Evolutionary conservation across 2,329 filamentous ascomycete genomes (phyloP), one percentile per base, ranked within the genome.

Genomic region (Cladosporium oxysporum): DNA sequence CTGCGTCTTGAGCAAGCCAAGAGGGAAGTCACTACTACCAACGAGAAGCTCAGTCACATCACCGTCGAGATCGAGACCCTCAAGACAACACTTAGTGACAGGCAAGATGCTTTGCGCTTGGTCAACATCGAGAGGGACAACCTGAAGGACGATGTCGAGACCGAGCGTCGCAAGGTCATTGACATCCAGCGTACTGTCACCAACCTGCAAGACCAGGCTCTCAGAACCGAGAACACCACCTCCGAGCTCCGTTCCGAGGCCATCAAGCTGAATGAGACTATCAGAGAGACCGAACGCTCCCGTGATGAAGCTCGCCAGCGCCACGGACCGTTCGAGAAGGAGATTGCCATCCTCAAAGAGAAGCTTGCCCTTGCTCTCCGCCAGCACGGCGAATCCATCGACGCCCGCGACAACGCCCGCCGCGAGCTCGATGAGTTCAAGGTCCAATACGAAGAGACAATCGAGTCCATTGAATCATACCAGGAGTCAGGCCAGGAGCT

Each of bases 371-470:
- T 70, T 37, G 69, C 74, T 26, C 70, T 72, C 53, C 68, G 67
- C 31, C 70, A 76, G 65, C 70, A 71, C 53, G 66, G 67, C 50
- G 64, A 65, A 26, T 31, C 68, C 29, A 70, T 68, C 41, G 69
- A 70, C 16, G 66, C 67, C 28, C 72, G 71, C 64, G 73, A 73
- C 58, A 63, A 63, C 28, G 66, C 71, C 44, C 69, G 68, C 57
- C 62, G 66, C 14, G 73, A 75, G 33, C 68, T 75, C 18, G 70
- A 71, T 53, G 68, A 72, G 3, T 69, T 68, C 58, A 66, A 68
- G 59, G 66, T 65, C 5, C 67, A 72, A 14, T 73, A 74, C 65
- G 71, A 74, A 52, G 71, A 74, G 41, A 67, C 74, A 58, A 72
- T 66, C 35, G 73, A 75, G 63, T 44, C 57, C 57, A 37, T 59